Base-by-base conservation (phyloP, 2,329 filamentous ascomycete genomes). In the Sphaerostilbella broomeana region DNA sequence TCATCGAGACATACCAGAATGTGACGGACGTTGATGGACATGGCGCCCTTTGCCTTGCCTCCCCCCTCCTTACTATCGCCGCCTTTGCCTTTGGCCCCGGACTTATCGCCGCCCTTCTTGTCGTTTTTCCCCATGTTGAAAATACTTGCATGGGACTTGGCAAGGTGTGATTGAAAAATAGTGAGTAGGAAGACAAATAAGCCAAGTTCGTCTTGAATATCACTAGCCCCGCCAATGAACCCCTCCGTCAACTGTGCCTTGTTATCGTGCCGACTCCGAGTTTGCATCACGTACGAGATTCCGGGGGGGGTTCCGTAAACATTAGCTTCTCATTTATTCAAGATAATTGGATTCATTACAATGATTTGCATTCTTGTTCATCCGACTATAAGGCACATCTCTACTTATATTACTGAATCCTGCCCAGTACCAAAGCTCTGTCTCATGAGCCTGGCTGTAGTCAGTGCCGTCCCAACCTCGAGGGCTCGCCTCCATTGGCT, bases 1-100 rank as follows among this genome's bases (percentile, higher is more conserved):
- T n/a, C n/a, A n/a, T 21, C n/a, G n/a, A 15, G 24, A 46, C 60
- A 38, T 49, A 74, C 72, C 53, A 85, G 60, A 43, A 87, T 86
- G 59, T 88, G 84, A 27, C 84, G 75, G 37, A 84, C 81, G 54
- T 86, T 85, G 63, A 87, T 84, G 43, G 70, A 70, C 52, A 81
- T 78, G 1, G 79, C 80, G 17, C 77, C 83, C 40, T 69, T 68
- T 15, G 54, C 50, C 46, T 68, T 67, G 37, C 59, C 59, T 28
- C 66, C 51, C 46, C 58, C 54, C 3, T 52, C 55, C 35, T 59
- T 58, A 15, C 59, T 61, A 25, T 54, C 52, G 6, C 43, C 52
- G 13, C 47, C 54, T 26, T 51, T 52, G 29, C 48, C 56, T 40
- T 63, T 62, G 37, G 45, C 45, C n/a, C 48, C 52, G 5, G 49